Evolutionary conservation across 306 rosid species (phyloP).

Genomic region (Rosa lucieae): DNA sequence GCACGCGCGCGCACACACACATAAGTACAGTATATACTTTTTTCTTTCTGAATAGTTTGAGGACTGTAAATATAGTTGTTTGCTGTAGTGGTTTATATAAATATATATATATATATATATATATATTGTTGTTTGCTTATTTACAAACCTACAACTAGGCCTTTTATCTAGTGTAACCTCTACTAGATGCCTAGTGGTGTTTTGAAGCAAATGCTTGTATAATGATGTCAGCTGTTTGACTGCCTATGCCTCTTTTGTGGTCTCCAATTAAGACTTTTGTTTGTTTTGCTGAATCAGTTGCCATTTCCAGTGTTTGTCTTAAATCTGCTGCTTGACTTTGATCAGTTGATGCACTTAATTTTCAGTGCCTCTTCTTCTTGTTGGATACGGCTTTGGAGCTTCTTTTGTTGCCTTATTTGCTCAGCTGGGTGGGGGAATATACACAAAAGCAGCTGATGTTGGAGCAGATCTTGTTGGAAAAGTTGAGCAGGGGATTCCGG

Average conservation of each 20-base stretch:
- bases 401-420: conserved; percentile 98
- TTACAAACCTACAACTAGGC: neutral
- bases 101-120: neutral
- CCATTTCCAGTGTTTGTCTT: conserved; percentile 6
- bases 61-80: neutral
- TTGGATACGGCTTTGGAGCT: conserved; percentile 98
- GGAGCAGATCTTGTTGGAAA: conserved; percentile 99
- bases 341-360: conserved; percentile 19
- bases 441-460: conserved; percentile 96
- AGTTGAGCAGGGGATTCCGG: conserved; percentile 99
- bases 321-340: conserved; percentile 23
- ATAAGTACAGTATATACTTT: neutral
- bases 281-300: neutral
- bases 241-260: neutral
- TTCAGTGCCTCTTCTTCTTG: conserved; percentile 99
- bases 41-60: neutral
- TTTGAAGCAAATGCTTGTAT: neutral
- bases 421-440: conserved; percentile 98
- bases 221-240: neutral
- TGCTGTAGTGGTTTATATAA: neutral
- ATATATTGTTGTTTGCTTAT: neutral
- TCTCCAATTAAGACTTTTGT: conserved; percentile 8
- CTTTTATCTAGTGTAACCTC: neutral
- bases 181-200: neutral
- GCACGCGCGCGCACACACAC: no score